Evolutionary conservation across 306 rosid species (phyloP), one percentile per base, ranked within the genome.

Genomic region (Cucurbita maxima): DNA sequence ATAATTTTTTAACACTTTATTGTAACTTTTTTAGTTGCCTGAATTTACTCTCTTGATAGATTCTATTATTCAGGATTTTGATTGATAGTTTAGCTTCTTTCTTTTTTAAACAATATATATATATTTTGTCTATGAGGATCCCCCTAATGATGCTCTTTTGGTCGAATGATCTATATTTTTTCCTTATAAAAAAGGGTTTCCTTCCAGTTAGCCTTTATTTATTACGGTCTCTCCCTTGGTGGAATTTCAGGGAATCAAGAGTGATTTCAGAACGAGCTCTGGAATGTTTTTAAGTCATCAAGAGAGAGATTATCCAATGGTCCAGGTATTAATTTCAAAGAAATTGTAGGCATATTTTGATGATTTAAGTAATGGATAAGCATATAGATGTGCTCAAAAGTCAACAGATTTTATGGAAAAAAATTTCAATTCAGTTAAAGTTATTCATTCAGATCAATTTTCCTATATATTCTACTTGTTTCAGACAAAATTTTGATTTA

Each of bases 261-360:
- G 97, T 81, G 79, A 85, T 53, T 96, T 90, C 53, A 87, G 98
- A 83, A 93, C 98, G 63, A 93, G 98, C 84, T 90, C 97, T 78
- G 98, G 98, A 59, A 93, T 90, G 98, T 93, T 93, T 86, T 76
- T 93, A 76, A 83, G 50, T 75, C 50, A 58, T 47, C 88, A 82
- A 37, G 97, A 93, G 80, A 90, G 77, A 78, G 86, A 86, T 76
- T 87, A 83, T 81, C 94, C 96, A 4, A 90, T 89, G 90, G 63
- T 93, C 64, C 87, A 87, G 82, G 98, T 93, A 79, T 78, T 58
- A 18, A 62, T 76, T 76, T 44, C 22, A 55, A 78, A 71, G 64
- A 53, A 41, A 25, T 64, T 55, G 57, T 50, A 3, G 30, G 43
- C 16, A 25, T 69, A 51, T 30, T 68, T 68, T 48, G 58, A 47